A percentile compares a stretch with the other conserved stretches of the same genome.
phyloP scores from a whole-genome alignment of 768 basidiomycete genomes.

The Kwoniella sp. region DNA sequence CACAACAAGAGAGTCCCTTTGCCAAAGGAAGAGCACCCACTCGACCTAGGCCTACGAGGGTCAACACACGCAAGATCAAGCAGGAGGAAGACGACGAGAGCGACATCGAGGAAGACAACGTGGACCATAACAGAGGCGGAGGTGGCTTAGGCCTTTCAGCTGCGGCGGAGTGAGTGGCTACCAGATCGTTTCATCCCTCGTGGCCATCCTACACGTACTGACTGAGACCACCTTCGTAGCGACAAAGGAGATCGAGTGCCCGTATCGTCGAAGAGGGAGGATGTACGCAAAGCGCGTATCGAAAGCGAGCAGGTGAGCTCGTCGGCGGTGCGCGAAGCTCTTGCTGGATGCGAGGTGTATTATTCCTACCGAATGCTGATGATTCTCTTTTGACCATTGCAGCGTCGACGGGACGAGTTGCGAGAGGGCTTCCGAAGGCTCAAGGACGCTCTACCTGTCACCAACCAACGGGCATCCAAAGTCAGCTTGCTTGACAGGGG shows the following conservation, averaged over 20 bases:
- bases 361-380: neutral
- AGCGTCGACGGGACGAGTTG: constrained; percentile 87
- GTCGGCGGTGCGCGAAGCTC: constrained; percentile 33
- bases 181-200: neutral
- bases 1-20: neutral
- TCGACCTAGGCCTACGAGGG: constrained; percentile 3
- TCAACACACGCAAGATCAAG: constrained; percentile 8
- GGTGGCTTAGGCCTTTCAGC: constrained; percentile 16
- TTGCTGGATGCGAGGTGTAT: constrained; percentile 15
- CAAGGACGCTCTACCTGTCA: constrained; percentile 84
- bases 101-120: constrained; percentile 26
- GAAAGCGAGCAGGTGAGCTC: constrained; percentile 48
- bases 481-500: constrained; percentile 84
- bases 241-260: constrained; percentile 11
- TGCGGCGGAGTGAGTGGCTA: constrained; percentile 12
- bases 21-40: constrained; percentile 7
- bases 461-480: constrained; percentile 92
- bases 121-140: constrained; percentile 18
- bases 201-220: neutral
- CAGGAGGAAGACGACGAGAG: constrained; percentile 21
- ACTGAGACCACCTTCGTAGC: neutral
- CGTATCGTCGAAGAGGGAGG: constrained; percentile 20
- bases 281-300: constrained; percentile 31
- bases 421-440: constrained; percentile 86
- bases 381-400: constrained; percentile 41